These are phyloP conservation scores for Neonectria magnoliae DNA, from an alignment of 2,329 filamentous ascomycete species.

Conservation along the genomic window DNA sequence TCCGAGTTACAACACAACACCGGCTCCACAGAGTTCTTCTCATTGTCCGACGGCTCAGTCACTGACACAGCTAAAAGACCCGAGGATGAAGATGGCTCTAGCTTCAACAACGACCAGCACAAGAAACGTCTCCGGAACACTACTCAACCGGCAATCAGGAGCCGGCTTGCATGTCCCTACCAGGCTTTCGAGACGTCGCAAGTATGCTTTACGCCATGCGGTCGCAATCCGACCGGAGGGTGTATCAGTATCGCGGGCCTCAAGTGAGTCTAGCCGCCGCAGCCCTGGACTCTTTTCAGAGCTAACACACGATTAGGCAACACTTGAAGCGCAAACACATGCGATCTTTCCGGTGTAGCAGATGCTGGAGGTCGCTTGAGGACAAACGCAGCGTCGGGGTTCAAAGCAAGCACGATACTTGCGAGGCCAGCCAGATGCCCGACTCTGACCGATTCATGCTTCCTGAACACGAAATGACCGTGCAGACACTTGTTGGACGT, in stretches of 20 bases:
- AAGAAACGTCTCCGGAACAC: no score
- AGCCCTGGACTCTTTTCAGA: no score
- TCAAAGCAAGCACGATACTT: background rate
- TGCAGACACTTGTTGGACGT: background rate
- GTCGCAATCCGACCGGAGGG: slow-evolving; percentile 13
- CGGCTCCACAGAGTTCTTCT: no score
- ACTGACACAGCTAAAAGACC: no score
- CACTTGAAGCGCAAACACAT: slow-evolving; percentile 14
- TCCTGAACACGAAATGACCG: background rate
- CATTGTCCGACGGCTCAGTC: no score
- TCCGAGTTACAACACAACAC: no score
- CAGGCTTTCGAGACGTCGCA: slow-evolving; percentile 6
- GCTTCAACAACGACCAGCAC: no score
- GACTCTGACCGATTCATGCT: slow-evolving; percentile 2
- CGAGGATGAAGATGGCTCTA: no score
- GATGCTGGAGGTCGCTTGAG: slow-evolving; percentile 14
- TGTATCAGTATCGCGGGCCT: slow-evolving; percentile 11
- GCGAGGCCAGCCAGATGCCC: slow-evolving; percentile 1
- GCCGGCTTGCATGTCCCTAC: background rate
- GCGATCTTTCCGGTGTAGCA: slow-evolving; percentile 1
- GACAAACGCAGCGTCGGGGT: background rate
- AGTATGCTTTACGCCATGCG: slow-evolving; percentile 10
- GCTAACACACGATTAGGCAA: background rate
- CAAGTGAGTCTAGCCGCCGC: background rate
- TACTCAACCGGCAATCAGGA: no score